A percentile compares a stretch with the other conserved stretches of the same genome.
phyloP scores from a whole-genome alignment of 495 filamentous ascomycete genomes.

The Venustampulla echinocandica region DNA sequence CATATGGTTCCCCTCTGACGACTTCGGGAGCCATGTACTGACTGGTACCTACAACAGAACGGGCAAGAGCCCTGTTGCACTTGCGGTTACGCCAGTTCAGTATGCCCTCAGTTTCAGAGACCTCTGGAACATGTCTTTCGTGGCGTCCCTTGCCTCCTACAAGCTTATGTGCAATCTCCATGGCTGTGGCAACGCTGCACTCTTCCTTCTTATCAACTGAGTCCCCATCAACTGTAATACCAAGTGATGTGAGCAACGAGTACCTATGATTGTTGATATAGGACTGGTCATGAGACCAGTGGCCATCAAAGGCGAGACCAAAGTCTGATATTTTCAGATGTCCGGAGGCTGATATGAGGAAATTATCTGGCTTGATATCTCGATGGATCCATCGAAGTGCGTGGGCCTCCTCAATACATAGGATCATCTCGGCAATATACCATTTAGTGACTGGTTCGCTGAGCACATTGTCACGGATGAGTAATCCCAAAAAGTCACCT shows the following conservation, averaged over 20 bases:
- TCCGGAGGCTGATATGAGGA: constrained; percentile 76
- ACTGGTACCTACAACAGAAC: constrained; percentile 88
- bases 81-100: constrained; percentile 71
- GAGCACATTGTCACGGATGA: constrained; percentile 75
- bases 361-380: constrained; percentile 95
- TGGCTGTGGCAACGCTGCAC: constrained; percentile 34
- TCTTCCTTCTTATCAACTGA: constrained; percentile 52
- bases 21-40: constrained; percentile 98
- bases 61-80: constrained; percentile 63
- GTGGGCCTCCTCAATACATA: constrained; percentile 91
- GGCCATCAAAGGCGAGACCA: constrained; percentile 86
- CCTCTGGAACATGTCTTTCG: constrained; percentile 23
- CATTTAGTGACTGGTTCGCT: constrained; percentile 69
- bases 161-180: constrained; percentile 39
- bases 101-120: constrained; percentile 39
- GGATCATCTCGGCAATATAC: constrained; percentile 91
- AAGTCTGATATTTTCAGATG: constrained; percentile 96
- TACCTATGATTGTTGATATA: constrained; percentile 81
- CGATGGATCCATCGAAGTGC: constrained; percentile 82
- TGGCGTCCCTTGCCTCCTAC: constrained; percentile 42
- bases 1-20: constrained; percentile 71
- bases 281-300: constrained; percentile 82
- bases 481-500: constrained; percentile 79
- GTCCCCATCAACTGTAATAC: constrained; percentile 69
- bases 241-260: constrained; percentile 62